phyloP scores from a whole-genome alignment of 164 flowering plant genomes.

The Platanus orientalis region DNA sequence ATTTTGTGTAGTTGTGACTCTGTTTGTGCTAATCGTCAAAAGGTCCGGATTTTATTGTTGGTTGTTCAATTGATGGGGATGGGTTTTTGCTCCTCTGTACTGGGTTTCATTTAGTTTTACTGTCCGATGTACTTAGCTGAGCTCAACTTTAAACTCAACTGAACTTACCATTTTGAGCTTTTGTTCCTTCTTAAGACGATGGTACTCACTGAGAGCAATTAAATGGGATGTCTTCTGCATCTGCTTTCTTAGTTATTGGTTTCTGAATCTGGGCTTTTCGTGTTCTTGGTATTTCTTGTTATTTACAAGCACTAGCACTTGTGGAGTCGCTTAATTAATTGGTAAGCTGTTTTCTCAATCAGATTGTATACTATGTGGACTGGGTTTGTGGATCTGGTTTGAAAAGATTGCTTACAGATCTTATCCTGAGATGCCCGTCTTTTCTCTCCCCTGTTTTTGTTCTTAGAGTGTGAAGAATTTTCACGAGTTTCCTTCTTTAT shows the following conservation, averaged over 20 bases:
- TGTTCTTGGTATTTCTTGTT: slow-evolving; percentile 2
- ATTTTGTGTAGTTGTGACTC: no score
- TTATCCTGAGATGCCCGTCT: slow-evolving; percentile 7
- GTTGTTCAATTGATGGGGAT: no score
- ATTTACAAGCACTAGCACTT: background rate
- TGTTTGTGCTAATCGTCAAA: no score
- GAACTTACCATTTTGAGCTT: background rate
- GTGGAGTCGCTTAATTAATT: background rate
- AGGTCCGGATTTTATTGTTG: no score
- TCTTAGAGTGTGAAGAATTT: slow-evolving; percentile 2
- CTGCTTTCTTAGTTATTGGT: background rate
- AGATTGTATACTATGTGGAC: background rate
- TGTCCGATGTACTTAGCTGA: background rate
- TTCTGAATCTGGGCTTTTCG: slow-evolving; percentile 12
- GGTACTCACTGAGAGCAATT: background rate
- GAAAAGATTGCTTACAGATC: slow-evolving; percentile 10
- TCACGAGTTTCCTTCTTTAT: slow-evolving; percentile 2
- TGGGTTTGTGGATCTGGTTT: slow-evolving; percentile 20
- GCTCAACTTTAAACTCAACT: slow-evolving; percentile 1
- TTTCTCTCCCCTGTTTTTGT: background rate
- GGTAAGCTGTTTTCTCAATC: background rate
- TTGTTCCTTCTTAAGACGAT: background rate
- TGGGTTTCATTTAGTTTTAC: background rate
- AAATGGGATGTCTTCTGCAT: background rate
- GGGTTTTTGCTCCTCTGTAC: background rate